A percentile compares a stretch with the other conserved stretches of the same genome.
These are phyloP conservation scores for Quercus alba DNA, from an alignment of 306 rosid species.

Conservation along the genomic window DNA sequence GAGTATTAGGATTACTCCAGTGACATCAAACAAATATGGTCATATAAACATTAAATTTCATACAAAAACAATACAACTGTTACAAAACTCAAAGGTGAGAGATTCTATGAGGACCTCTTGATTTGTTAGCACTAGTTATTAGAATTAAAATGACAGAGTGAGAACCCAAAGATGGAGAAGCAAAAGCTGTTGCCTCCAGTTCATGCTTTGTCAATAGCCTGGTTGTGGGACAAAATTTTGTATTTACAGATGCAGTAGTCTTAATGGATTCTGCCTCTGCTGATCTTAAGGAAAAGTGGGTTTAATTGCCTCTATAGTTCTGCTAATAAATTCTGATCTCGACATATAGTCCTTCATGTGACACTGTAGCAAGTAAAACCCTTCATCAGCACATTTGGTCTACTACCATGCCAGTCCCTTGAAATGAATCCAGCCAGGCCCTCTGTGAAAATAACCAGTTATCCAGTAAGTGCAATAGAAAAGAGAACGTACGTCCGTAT, in stretches of 20 bases:
- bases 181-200: slow-evolving; percentile 46
- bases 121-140: too few species aligned
- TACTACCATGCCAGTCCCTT: too few species aligned
- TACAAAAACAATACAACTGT: too few species aligned
- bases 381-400: too few species aligned
- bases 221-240: slow-evolving; percentile 57
- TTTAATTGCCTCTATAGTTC: slow-evolving; percentile 47
- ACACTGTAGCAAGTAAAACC: too few species aligned
- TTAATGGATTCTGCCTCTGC: slow-evolving; percentile 32
- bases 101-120: too few species aligned
- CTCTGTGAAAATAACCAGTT: background rate
- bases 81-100: too few species aligned
- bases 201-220: slow-evolving; percentile 56
- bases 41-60: too few species aligned
- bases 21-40: too few species aligned
- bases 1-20: too few species aligned
- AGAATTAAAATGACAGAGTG: background rate
- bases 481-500: background rate
- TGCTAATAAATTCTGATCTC: slow-evolving; percentile 58
- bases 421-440: too few species aligned
- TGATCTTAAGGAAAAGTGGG: slow-evolving; percentile 40
- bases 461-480: background rate
- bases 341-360: slow-evolving; percentile 69
- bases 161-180: background rate
- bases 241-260: slow-evolving; percentile 11